phyloP scores from a whole-genome alignment of 768 basidiomycete genomes.

The Tricholoma sp. region DNA sequence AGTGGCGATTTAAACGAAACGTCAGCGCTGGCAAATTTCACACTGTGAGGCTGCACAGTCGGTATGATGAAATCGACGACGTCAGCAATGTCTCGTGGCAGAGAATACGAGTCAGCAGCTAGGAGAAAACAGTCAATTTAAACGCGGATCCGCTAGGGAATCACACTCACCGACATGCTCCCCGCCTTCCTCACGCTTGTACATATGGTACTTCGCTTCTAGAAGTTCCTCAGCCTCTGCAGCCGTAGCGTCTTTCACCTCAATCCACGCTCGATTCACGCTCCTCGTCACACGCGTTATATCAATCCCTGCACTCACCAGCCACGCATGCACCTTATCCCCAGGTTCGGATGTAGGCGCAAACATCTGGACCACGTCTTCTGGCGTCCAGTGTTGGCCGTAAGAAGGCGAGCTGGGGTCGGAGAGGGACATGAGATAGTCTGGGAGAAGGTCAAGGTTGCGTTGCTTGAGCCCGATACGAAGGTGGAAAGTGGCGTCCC shows the following conservation, averaged over 20 bases:
- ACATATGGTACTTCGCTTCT: constrained; percentile 28
- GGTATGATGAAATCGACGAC: constrained; percentile 32
- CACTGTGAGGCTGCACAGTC: constrained; percentile 23
- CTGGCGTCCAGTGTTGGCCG: constrained; percentile 29
- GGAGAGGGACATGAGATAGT: constrained; percentile 26
- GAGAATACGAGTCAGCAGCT: constrained; percentile 28
- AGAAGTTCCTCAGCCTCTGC: constrained; percentile 27
- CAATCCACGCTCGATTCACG: constrained; percentile 25
- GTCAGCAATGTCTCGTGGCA: constrained; percentile 22
- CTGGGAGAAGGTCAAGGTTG: constrained; percentile 24
- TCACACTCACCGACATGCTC: constrained; percentile 23
- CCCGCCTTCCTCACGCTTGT: constrained; percentile 21
- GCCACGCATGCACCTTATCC: constrained; percentile 26
- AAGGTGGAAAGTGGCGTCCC: constrained; percentile 20
- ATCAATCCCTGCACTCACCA: constrained; percentile 20
- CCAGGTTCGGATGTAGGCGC: constrained; percentile 21
- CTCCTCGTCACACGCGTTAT: constrained; percentile 17
- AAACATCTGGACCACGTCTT: constrained; percentile 24
- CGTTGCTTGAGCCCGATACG: constrained; percentile 30
- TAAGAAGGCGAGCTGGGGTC: constrained; percentile 31
- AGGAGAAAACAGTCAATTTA: neutral
- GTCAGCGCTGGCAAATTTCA: constrained; percentile 10
- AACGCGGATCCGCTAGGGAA: neutral
- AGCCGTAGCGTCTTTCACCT: constrained; percentile 22
- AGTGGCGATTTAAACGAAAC: neutral